phyloP scores from a whole-genome alignment of 1,284 basidiomycete species.

The Cryptococcus sp. region DNA sequence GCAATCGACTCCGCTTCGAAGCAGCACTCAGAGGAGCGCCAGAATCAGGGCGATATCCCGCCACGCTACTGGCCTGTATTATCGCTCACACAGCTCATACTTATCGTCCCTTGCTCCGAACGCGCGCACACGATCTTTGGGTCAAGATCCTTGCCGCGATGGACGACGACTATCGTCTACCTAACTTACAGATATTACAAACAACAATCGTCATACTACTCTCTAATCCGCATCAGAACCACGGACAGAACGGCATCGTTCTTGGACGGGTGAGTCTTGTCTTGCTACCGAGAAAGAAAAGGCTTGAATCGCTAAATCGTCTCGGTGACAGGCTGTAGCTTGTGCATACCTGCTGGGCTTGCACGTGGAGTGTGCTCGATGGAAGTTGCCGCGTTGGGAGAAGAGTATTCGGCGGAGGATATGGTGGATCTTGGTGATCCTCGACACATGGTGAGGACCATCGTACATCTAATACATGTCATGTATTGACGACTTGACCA shows the following conservation, averaged over 20 bases:
- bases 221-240: neutral
- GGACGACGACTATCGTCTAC: slow-evolving; percentile 1
- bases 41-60: slow-evolving; percentile 3
- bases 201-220: neutral
- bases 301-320: neutral
- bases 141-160: neutral
- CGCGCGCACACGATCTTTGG: slow-evolving; percentile 3
- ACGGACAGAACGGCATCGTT: neutral
- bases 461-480: no score
- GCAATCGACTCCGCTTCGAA: slow-evolving; percentile 9
- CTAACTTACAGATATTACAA: neutral
- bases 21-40: slow-evolving; percentile 7
- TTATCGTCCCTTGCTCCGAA: neutral
- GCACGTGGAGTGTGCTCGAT: slow-evolving; percentile 19
- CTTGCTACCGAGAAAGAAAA: no score
- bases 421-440: slow-evolving; percentile 23
- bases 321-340: slow-evolving; percentile 5
- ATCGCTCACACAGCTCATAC: slow-evolving; percentile 8
- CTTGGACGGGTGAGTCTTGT: neutral
- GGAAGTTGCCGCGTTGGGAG: slow-evolving; percentile 29
- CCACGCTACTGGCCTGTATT: slow-evolving; percentile 4
- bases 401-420: slow-evolving; percentile 19
- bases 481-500: no score
- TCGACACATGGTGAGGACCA: slow-evolving; percentile 2
- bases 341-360: slow-evolving; percentile 21